Conservation (phyloP, 2,329 filamentous ascomycete species). For the Sphaerostilbella broomeana region DNA sequence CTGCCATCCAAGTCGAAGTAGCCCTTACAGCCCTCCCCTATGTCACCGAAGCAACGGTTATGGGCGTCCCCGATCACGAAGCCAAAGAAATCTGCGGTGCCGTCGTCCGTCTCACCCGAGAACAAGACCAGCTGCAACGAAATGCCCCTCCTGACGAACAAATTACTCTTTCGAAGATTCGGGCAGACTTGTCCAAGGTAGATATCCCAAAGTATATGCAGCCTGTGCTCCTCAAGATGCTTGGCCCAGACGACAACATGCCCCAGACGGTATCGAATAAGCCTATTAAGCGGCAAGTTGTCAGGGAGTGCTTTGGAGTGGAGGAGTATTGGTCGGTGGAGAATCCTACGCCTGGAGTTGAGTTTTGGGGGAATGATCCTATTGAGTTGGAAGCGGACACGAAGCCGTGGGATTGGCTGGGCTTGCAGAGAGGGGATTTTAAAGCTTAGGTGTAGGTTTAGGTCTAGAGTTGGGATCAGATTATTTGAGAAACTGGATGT, state of each 20-base stretch:
- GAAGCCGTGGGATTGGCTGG: constrained; percentile 14
- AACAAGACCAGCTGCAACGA: constrained; percentile 2
- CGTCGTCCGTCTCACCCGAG: constrained; percentile 13
- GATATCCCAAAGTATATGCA: constrained; percentile 14
- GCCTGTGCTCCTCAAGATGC: constrained; percentile 15
- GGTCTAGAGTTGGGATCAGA: too few relatives aligned
- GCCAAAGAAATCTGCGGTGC: constrained; percentile 17
- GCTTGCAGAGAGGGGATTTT: constrained; percentile 10
- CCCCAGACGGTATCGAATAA: constrained; percentile 16
- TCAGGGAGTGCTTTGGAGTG: constrained; percentile 14
- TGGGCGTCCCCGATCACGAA: constrained; percentile 18
- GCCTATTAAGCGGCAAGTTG: constrained; percentile 13
- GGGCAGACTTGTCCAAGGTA: constrained; percentile 11
- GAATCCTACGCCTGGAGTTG: constrained; percentile 12
- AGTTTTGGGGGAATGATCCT: constrained; percentile 10
- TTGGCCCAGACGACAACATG: constrained; percentile 14
- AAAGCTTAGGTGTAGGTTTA: constrained; percentile 4
- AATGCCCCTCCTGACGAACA: neutral
- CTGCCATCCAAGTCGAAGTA: constrained; percentile 15
- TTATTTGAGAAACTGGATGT: too few relatives aligned
- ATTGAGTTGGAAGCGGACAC: constrained; percentile 6
- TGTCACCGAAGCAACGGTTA: constrained; percentile 17
- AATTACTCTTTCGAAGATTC: constrained; percentile 12
- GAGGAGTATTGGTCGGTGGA: constrained; percentile 11
- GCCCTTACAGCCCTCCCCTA: constrained; percentile 16